Base-by-base conservation (phyloP, 352 stramenopile species). In the Phytopythium chamaehyphon region DNA sequence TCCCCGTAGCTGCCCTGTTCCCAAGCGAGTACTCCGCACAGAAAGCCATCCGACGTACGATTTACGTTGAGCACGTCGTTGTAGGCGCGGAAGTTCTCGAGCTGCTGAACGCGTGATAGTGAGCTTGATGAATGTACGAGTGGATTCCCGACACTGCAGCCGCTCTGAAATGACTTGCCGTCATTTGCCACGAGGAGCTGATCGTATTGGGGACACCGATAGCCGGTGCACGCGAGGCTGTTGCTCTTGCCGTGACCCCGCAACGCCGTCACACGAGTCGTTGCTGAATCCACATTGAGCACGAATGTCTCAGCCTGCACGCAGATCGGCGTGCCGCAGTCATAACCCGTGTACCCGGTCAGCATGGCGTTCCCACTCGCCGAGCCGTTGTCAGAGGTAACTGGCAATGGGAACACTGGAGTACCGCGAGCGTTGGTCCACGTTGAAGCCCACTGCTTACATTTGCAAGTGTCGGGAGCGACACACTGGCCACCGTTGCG, bases 241-340 rank as follows among this genome's bases (percentile, higher is more conserved):
- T 62, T 64, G 37, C 66, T 61, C 45, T 81, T 76, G 15, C 73
- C 76, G 35, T 86, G 78, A 4, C 83, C 83, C 6, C 81, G 65
- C 16, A 93, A 46, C 16, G 81, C 79, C 26, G 73, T 33, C 28
- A 90, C 86, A 15, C 23, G 19, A 12, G 45, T 64, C 3, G 65
- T 50, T 0, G 39, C 57, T 7, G 51, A 55, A 14, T 58, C 55
- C 7, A 93, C 81, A 62, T 98, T 98, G 47, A 96, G 69, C 6
- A 95, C 68, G 51, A 98, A 98, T 3, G 48, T 55, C 44, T 97
- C 71, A 15, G 90, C 92, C 44, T 90, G 88, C 6, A 92, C 97
- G 57, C 96, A 99, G 43, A 99, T 98, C 10, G 96, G 96, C 28
- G 88, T 98, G 50, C 85, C 88, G 72, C 96, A 99, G 61, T 99